Evolutionary conservation across 805 yeast genomes (phyloP).

Genomic region (Wickerhamiella alocasiicola): DNA sequence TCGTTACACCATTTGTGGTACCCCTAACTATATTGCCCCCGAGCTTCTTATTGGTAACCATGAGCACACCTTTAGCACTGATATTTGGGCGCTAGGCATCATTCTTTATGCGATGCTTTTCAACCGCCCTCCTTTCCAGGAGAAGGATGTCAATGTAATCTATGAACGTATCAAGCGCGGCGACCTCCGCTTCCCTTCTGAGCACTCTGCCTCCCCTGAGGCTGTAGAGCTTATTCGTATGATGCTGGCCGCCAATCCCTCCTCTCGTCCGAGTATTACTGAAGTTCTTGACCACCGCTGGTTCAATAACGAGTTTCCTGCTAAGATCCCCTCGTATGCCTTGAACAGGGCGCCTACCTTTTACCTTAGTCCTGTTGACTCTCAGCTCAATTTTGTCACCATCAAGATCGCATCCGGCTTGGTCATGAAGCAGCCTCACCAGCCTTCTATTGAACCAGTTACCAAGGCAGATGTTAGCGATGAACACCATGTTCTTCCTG

Average conservation of each 20-base stretch:
- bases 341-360: slow-evolving; percentile 52
- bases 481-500: slow-evolving; percentile 53
- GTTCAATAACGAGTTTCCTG: slow-evolving; percentile 81
- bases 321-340: slow-evolving; percentile 46
- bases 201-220: slow-evolving; percentile 42
- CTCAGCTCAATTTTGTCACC: slow-evolving; percentile 52
- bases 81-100: slow-evolving; percentile 95
- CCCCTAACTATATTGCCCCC: slow-evolving; percentile 98
- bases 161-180: slow-evolving; percentile 81
- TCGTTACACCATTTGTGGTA: slow-evolving; percentile 92
- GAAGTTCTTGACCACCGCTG: slow-evolving; percentile 70
- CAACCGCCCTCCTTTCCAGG: slow-evolving; percentile 97
- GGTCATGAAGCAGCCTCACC: slow-evolving; percentile 14
- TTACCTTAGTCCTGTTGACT: slow-evolving; percentile 44
- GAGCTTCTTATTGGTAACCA: slow-evolving; percentile 59
- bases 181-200: slow-evolving; percentile 68
- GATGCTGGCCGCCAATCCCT: slow-evolving; percentile 64
- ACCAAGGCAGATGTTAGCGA: slow-evolving; percentile 32
- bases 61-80: slow-evolving; percentile 92
- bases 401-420: slow-evolving; percentile 57
- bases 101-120: slow-evolving; percentile 86
- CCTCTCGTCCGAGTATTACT: slow-evolving; percentile 63
- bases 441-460: slow-evolving; percentile 18
- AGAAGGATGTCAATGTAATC: slow-evolving; percentile 82
- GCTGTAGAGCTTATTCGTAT: slow-evolving; percentile 58